Percentiles rank a stretch among this genome's conserved stretches.
These are phyloP conservation scores for Dactylellina haptotyla DNA, from an alignment of 2,329 filamentous ascomycete genomes.

Conservation along the genomic window DNA sequence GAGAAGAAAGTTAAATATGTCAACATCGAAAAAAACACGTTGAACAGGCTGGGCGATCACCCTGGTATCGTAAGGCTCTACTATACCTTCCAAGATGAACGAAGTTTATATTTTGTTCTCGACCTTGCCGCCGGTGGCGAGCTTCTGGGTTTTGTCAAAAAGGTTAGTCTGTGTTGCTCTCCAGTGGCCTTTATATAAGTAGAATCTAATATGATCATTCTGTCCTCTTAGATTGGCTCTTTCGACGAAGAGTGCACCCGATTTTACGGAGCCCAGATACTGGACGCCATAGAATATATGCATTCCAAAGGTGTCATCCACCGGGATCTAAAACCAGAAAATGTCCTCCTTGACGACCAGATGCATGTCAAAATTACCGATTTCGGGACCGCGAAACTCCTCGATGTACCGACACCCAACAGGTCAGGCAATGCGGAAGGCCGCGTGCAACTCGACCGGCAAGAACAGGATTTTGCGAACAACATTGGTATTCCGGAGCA, in stretches of 20 bases:
- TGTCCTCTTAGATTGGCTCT: constrained; percentile 73
- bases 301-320: constrained; percentile 95
- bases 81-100: constrained; percentile 98
- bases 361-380: constrained; percentile 99
- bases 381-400: constrained; percentile 96
- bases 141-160: constrained; percentile 89
- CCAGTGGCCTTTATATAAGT: not conserved
- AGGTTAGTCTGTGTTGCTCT: constrained; percentile 47
- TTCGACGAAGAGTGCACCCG: constrained; percentile 94
- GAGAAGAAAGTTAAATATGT: constrained; percentile 99
- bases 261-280: constrained; percentile 94
- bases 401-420: constrained; percentile 69
- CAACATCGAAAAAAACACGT: constrained; percentile 98
- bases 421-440: constrained; percentile 59
- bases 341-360: constrained; percentile 90
- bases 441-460: constrained; percentile 63
- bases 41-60: constrained; percentile 95
- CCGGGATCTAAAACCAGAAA: constrained; percentile 95
- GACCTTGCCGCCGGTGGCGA: constrained; percentile 93
- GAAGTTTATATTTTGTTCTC: constrained; percentile 94
- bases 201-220: not conserved
- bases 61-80: constrained; percentile 96
- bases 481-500: constrained; percentile 67
- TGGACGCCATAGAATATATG: constrained; percentile 98
- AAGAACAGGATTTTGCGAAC: constrained; percentile 58